phyloP scores from a whole-genome alignment of 192 early-diverging fungal species.

The Coemansia sp. region DNA sequence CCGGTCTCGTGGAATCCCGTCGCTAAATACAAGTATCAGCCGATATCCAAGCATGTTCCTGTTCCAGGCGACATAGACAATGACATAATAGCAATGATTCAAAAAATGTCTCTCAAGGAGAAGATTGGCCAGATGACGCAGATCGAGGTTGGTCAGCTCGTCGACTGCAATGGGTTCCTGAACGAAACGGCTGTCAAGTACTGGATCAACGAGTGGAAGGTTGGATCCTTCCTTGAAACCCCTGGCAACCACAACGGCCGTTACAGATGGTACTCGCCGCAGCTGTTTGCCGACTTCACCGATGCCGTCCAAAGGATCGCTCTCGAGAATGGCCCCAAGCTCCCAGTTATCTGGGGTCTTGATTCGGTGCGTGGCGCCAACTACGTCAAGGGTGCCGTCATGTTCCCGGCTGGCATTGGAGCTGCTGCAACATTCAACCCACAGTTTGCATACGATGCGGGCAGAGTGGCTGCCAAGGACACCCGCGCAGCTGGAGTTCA shows the following conservation, averaged over 20 bases:
- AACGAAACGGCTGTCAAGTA: conserved; percentile 57
- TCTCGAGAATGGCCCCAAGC: conserved; percentile 37
- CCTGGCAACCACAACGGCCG: conserved; percentile 46
- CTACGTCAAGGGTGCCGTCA: conserved; percentile 60
- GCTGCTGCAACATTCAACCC: conserved; percentile 64
- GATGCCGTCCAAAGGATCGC: conserved; percentile 60
- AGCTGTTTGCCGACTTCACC: conserved; percentile 56
- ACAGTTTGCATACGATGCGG: conserved; percentile 57
- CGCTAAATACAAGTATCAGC: conserved; percentile 15
- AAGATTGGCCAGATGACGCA: conserved; percentile 68
- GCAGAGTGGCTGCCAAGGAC: conserved; percentile 63
- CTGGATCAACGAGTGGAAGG: conserved; percentile 59
- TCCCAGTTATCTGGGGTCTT: conserved; percentile 67
- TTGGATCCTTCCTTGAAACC: conserved; percentile 60
- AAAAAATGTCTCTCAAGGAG: conserved; percentile 53
- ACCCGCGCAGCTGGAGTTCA: conserved; percentile 63
- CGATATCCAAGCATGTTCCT: not conserved
- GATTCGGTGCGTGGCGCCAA: conserved; percentile 69
- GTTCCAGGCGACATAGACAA: conserved; percentile 40
- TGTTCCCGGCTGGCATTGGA: conserved; percentile 63
- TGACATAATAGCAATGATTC: conserved; percentile 53
- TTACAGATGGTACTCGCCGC: conserved; percentile 52
- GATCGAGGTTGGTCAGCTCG: conserved; percentile 59
- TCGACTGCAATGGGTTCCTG: conserved; percentile 56
- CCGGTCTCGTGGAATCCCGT: conserved; percentile 10